phyloP scores from a whole-genome alignment of 768 basidiomycete genomes.

The Termitomyces sp. region DNA sequence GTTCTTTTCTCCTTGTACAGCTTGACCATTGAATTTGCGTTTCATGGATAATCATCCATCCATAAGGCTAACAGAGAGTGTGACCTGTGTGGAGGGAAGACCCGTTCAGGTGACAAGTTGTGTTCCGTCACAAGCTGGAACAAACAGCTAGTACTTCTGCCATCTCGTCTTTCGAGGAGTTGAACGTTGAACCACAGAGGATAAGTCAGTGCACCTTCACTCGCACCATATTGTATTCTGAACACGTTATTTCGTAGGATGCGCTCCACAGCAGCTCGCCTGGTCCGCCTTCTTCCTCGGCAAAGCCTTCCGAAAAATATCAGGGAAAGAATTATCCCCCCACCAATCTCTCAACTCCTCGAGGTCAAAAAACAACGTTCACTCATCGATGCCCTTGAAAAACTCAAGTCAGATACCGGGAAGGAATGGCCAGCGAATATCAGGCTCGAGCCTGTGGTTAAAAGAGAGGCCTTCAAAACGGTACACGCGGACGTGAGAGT shows the following conservation, averaged over 20 bases:
- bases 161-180: no score
- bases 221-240: background rate
- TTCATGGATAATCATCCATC: conserved; percentile 12
- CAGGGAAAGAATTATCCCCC: conserved; percentile 26
- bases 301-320: conserved; percentile 23
- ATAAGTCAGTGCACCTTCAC: background rate
- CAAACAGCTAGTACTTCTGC: no score
- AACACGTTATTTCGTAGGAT: conserved; percentile 18
- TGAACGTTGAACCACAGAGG: background rate
- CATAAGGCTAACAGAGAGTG: background rate
- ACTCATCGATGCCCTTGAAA: conserved; percentile 32
- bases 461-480: conserved; percentile 33
- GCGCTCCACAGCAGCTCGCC: conserved; percentile 31
- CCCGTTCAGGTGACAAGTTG: background rate
- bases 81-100: no score
- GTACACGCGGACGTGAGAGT: conserved; percentile 36
- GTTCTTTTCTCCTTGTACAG: conserved; percentile 2
- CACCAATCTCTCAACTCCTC: conserved; percentile 30
- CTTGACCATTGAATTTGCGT: conserved; percentile 4
- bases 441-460: conserved; percentile 40
- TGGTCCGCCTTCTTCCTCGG: conserved; percentile 36
- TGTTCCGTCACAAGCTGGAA: background rate
- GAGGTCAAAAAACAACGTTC: conserved; percentile 28
- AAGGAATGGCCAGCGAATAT: conserved; percentile 41
- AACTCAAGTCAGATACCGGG: conserved; percentile 30